Conservation (phyloP, 2,329 filamentous ascomycete genomes). For the Dryadomyces quercivorus region DNA sequence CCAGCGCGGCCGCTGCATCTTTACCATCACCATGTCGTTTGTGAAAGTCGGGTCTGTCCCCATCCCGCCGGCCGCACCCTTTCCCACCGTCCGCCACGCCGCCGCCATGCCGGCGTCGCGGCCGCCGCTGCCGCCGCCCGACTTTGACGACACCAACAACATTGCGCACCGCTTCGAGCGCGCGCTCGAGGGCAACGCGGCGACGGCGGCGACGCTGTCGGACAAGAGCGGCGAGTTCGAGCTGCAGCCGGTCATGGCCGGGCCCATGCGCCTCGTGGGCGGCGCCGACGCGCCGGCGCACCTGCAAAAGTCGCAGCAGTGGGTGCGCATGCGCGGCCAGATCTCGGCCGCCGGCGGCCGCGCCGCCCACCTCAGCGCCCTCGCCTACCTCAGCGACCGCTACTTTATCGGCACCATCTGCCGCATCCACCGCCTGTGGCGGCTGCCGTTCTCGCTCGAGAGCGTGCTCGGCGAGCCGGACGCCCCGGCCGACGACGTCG, state of each 20-base stretch:
- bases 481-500: constrained; percentile 22
- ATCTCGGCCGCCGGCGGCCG: constrained; percentile 65
- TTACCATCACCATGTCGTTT: constrained; percentile 91
- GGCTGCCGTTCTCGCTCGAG: constrained; percentile 45
- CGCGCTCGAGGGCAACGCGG: constrained; percentile 5
- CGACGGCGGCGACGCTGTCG: neutral
- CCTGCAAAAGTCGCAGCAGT: constrained; percentile 56
- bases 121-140: constrained; percentile 21
- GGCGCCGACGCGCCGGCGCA: constrained; percentile 40
- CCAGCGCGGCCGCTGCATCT: constrained; percentile 80
- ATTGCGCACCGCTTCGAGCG: constrained; percentile 30
- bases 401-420: constrained; percentile 88
- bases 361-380: constrained; percentile 70
- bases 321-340: constrained; percentile 59
- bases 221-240: neutral
- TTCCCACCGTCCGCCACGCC: constrained; percentile 16
- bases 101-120: constrained; percentile 9
- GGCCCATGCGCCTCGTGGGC: constrained; percentile 27
- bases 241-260: constrained; percentile 31
- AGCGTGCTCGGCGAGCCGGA: constrained; percentile 30
- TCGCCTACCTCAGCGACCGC: constrained; percentile 87
- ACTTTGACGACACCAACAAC: constrained; percentile 28
- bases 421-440: constrained; percentile 68
- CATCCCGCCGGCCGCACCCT: constrained; percentile 36
- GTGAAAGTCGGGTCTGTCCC: constrained; percentile 37